Base-by-base conservation (phyloP, 2,329 filamentous ascomycete species). In the Ophiostoma sp. region DNA sequence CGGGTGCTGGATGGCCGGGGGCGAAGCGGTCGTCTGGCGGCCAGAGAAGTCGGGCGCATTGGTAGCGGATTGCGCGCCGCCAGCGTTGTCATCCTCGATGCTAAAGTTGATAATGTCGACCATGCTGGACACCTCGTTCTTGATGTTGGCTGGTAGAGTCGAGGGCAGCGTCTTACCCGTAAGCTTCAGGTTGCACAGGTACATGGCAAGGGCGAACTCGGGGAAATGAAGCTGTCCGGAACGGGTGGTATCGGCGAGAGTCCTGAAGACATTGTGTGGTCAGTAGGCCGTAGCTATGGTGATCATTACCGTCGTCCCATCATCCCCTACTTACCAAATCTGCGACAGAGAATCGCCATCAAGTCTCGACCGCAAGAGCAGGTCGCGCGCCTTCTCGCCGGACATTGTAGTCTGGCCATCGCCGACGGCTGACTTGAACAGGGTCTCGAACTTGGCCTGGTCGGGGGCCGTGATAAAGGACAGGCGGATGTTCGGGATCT, bases 21-120 rank as follows among this genome's bases (percentile, higher is more conserved):
- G 83, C 0, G 86, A 83, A 8, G 85, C 82, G 11, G 84, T 85
- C 75, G 81, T 86, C 73, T 84, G 83, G 75, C 86, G 84, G 68
- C 77, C 73, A 4, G 88, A 89, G 79, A 95, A 94, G 78, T 90
- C 91, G 0, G 93, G 91, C 19, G 89, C 89, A 81, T 93, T 95
- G 74, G 85, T 89, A 71, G 85, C 85, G 3, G 82, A 78, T 17
- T 80, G 55, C 11, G 72, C 17, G 52, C 57, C 45, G 33, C 79
- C 5, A 5, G 83, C 85, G 52, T 84, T 85, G 36, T 95, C 92
- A 76, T 99, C 96, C 0, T 89, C 90, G 31, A 98, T 89, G 77
- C 92, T 94, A 81, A 99, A 99, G 74, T 94, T 97, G 80, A 99
- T 99, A 73, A 99, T 99, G 80, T 99, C 96, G 55, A 99, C 96